Evolutionary conservation across 306 rosid species (phyloP), one percentile per base, ranked within the genome.

Genomic region (Abrus precatorius): DNA sequence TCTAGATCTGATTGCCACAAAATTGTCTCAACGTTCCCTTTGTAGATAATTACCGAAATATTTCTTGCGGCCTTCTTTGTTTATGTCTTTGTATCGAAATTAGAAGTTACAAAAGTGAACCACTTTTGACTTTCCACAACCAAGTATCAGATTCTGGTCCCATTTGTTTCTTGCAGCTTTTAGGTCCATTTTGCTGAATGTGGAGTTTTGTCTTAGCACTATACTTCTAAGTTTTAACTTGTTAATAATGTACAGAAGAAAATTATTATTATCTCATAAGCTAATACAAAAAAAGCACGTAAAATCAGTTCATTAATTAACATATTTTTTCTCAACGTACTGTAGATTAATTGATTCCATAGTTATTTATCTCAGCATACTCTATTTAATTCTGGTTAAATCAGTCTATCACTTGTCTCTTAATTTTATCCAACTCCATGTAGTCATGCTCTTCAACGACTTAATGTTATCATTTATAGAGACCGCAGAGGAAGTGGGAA

Each of bases 51-150:
- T 30, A 60, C 43, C 66, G 32, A 3, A 9, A 3, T 32, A 30
- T 60, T 28, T 60, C 41, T 59, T 32, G 41, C 38, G 7, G 20
- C 20, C 41, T 3, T 47, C 3, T 47, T 9, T 47, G 52, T 6
- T 44, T 44, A 6, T 47, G 52, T 47, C 47, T 6, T 62, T 36
- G 4, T 62, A 45, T 63, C 69, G 9, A 62, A 62, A 62, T 62
- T 6, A 12, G 10, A 62, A 6, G 3, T 6, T 63, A 13, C 11
- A 34, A 36, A 47, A 63, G 12, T 38, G 69, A 63, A 63, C 32
- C 48, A 63, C 49, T 63, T 63, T 38, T 63, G 69, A 63, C 69
- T 63, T 14, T 38, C 69, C 45, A 62, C 45, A 62, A 33, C 3
- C 28, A 62, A 62, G 27, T 43, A 33, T 61, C 11, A 61, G 12